Percentiles rank a stretch among this genome's conserved stretches.
These are phyloP conservation scores for Penicillium sp. DNA, from an alignment of 2,329 filamentous ascomycete species.

Conservation along the genomic window DNA sequence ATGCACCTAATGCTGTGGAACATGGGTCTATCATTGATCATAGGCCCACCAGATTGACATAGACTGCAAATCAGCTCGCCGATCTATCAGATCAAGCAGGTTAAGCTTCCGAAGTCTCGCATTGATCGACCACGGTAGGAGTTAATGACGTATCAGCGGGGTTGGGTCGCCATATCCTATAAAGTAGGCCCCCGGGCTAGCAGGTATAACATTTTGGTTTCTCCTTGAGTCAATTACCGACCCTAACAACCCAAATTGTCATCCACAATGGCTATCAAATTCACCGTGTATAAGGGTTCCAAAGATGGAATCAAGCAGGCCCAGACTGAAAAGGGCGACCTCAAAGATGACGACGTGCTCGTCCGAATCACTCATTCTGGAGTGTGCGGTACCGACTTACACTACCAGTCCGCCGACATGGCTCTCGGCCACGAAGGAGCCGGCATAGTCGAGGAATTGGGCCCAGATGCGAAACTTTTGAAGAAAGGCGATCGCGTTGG, in stretches of 20 bases:
- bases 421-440: slow-evolving; percentile 42
- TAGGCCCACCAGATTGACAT: slow-evolving; percentile 4
- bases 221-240: not conserved
- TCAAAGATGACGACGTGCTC: slow-evolving; percentile 49
- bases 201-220: not conserved
- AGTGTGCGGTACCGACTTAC: slow-evolving; percentile 59
- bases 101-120: not conserved
- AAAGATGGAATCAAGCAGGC: slow-evolving; percentile 55
- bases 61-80: slow-evolving; percentile 1
- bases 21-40: not conserved
- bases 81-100: not conserved
- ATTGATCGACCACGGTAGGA: not conserved
- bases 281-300: slow-evolving; percentile 63
- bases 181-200: not conserved
- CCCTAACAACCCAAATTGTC: not conserved
- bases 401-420: slow-evolving; percentile 34
- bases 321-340: slow-evolving; percentile 43
- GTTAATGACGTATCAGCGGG: not conserved
- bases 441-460: slow-evolving; percentile 32
- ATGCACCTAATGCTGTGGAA: not conserved
- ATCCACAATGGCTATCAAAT: slow-evolving; percentile 35
- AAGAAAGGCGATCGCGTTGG: slow-evolving; percentile 43
- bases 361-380: slow-evolving; percentile 64
- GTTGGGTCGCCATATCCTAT: not conserved
- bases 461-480: slow-evolving; percentile 32